Evolutionary conservation across 2,329 filamentous ascomycete species (phyloP), one percentile per base, ranked within the genome.

Genomic region (Exophiala lecanii-corni): DNA sequence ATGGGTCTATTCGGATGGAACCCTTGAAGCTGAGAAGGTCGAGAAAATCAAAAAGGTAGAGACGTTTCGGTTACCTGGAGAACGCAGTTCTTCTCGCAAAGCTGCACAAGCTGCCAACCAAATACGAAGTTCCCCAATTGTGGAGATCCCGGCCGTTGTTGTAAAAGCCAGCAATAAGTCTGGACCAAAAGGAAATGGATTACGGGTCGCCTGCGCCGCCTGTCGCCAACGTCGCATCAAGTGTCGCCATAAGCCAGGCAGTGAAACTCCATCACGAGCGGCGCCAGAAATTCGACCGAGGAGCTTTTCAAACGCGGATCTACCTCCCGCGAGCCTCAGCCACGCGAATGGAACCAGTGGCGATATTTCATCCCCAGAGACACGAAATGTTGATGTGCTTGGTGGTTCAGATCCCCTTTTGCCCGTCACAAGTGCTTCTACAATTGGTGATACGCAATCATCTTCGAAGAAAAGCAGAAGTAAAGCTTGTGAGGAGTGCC

Each of bases 401-500:
- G 39, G 30, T n/a, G 20, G 16, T 17, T 20, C 34, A 2, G 23
- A n/a, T 20, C 15, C 10, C 39, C 40, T 13, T 36, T 25, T 13
- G 34, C 33, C 13, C 32, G 32, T 7, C 9, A 39, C 23, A 26
- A 12, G 23, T 17, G 28, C n/a, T 16, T 12, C 36, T 15, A 36
- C 36, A 23, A 37, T 36, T n/a, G 21, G 36, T 20, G 50, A 48
- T 13, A 40, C 40, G 15, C 48, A 42, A 26, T 39, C 46, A 26
- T 62, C 74, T 46, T 69, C 68, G 34, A 73, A 78, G 62, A 76
- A 78, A 58, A 72, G 76, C 46, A 63, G 79, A 55, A 80, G 72
- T 55, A 82, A 81, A 60, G 79, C 79, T 32, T 83, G 79, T 58
- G 72, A 78, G 45, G 78, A 82, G 54, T 83, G 79, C 61, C 74